Evolutionary conservation across 2,329 filamentous ascomycete genomes (phyloP), one percentile per base, ranked within the genome.

Genomic region (Ascochyta lentis): DNA sequence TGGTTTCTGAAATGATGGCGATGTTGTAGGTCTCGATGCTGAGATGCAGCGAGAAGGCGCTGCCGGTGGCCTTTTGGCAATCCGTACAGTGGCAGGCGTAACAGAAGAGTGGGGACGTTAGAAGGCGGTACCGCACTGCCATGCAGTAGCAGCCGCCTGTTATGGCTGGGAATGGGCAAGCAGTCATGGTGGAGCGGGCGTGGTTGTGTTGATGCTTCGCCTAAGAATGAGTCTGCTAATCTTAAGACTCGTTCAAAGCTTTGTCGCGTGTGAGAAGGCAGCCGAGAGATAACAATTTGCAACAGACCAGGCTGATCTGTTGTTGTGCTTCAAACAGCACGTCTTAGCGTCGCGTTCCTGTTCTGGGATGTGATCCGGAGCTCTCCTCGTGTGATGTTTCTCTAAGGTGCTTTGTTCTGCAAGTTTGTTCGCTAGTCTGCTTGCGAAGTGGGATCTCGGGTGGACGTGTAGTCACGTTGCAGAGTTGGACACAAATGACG

Each of bases 1-100:
- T 49, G 0, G 49, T 54, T 0, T 56, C 26, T 0, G 68, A 66
- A 3, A 66, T 60, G 7, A 66, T 54, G 4, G 44, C 50, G 52
- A 72, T 59, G 27, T 61, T 58, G 38, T 66, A 64, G 1, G 54
- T 15, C 24, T 73, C 70, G 29, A 74, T 72, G n/a, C 49, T 57
- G 1, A 66, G 60, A 15, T 61, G 61, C 1, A 59, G 51, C 8
- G 57, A 54, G 49, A 69, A 74, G 8, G 63, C 67, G 19, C 62
- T 64, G 13, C 71, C 71, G 0, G 65, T 62, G 7, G 41, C 26
- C 22, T 66, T 67, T 37, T 72, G 68, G 50, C 71, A 74, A 45
- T 69, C 65, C 2, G 50, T 29, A 24, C 71, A 74, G 56, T 74
- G 69, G 58, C 71, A 74, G 15, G 69, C 69, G 43, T 65, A 63